Percentiles rank a stretch among this genome's conserved stretches.
phyloP scores from a whole-genome alignment of 2,329 filamentous ascomycete genomes.

The Cladosporium sp. region DNA sequence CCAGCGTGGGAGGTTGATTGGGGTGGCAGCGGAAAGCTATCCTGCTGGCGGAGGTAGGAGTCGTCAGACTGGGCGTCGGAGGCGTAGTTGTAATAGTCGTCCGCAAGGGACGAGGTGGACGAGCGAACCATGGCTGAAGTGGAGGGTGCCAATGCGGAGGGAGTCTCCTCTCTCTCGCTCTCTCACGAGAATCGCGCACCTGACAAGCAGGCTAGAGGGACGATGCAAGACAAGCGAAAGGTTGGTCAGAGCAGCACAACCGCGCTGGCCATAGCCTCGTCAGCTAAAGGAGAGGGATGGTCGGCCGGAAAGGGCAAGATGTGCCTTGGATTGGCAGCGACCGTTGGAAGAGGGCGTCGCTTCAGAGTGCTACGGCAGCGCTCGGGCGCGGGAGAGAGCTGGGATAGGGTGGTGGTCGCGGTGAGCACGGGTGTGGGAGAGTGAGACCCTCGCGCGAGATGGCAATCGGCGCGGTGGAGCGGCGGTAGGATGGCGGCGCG shows the following conservation, averaged over 20 bases:
- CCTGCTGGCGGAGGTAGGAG: constrained; percentile 10
- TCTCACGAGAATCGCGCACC: constrained; percentile 6
- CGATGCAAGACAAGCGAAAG: constrained; percentile 11
- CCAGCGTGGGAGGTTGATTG: constrained; percentile 7
- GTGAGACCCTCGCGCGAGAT: constrained; percentile 10
- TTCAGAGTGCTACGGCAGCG: constrained; percentile 7
- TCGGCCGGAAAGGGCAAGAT: constrained; percentile 9
- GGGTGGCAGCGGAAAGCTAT: constrained; percentile 7
- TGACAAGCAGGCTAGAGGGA: neutral
- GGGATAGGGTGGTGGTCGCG: constrained; percentile 4
- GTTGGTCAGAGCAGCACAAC: constrained; percentile 4
- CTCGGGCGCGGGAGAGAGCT: neutral
- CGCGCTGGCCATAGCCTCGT: constrained; percentile 10
- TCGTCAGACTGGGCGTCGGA: constrained; percentile 14
- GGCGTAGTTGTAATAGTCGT: constrained; percentile 17
- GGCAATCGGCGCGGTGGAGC: neutral
- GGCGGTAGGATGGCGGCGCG: neutral
- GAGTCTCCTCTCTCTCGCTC: neutral
- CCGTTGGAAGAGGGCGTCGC: constrained; percentile 10
- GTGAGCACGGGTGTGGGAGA: constrained; percentile 7
- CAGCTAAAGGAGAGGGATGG: constrained; percentile 7
- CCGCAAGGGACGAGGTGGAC: constrained; percentile 15
- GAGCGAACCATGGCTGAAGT: constrained; percentile 13
- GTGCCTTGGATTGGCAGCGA: constrained; percentile 11
- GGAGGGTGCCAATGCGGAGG: constrained; percentile 2